Conservation (phyloP, 2,329 filamentous ascomycete genomes). For the Cladosporium sp. region DNA sequence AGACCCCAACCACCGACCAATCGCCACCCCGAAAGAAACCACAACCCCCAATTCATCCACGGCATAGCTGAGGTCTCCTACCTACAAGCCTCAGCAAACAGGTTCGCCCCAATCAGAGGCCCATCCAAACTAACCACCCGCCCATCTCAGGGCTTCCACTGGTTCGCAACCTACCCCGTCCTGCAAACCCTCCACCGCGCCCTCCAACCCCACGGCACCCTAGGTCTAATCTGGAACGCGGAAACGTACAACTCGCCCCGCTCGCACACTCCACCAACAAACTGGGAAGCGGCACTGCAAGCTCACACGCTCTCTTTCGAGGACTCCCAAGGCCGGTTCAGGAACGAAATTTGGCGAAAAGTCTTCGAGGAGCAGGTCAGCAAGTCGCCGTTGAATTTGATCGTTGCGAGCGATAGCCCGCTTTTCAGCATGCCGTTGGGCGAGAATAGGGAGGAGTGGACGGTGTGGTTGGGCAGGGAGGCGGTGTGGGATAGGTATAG, state of each 20-base stretch:
- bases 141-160: conserved; percentile 37
- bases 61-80: no score
- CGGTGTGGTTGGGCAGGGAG: conserved; percentile 55
- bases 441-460: conserved; percentile 54
- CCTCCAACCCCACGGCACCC: conserved; percentile 54
- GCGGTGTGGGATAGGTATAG: conserved; percentile 60
- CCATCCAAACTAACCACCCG: not conserved
- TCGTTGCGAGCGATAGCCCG: conserved; percentile 39
- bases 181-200: conserved; percentile 65
- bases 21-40: no score
- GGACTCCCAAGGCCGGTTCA: conserved; percentile 62
- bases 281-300: conserved; percentile 61
- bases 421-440: conserved; percentile 61
- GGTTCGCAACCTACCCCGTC: conserved; percentile 64
- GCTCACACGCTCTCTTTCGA: conserved; percentile 47
- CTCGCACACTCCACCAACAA: conserved; percentile 51
- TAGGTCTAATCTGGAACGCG: conserved; percentile 65
- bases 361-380: conserved; percentile 60
- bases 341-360: conserved; percentile 59
- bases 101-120: not conserved
- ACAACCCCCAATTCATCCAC: conserved; percentile 15
- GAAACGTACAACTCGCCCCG: conserved; percentile 56
- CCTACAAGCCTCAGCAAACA: no score
- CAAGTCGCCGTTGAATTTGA: conserved; percentile 44
- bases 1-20: no score